Evolutionary conservation across 2,329 filamentous ascomycete species (phyloP), one percentile per base, ranked within the genome.

Genomic region (Penicillium nordicum): DNA sequence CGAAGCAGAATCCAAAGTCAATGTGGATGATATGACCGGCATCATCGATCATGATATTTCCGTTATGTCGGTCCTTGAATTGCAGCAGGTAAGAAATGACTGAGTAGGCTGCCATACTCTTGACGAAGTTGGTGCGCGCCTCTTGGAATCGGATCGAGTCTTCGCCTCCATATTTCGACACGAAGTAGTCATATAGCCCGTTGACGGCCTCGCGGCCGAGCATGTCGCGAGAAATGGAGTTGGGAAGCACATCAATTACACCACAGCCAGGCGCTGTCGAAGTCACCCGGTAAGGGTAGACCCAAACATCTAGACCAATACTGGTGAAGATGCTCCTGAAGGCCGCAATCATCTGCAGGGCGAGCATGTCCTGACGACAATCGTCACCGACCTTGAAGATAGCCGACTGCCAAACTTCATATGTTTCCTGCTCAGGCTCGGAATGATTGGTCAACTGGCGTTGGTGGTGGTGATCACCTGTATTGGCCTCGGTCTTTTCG

Each of bases 321-420:
- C 85, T 88, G 72, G 96, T 89, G 81, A 97, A 99, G 68, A 99
- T 99, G 61, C 92, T 92, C 25, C 94, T 88, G 81, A 99, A 99
- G 1, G 92, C 92, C 0, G 94, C 88, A 72, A 99, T 97, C 88
- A 99, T 95, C 75, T 99, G 94, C 59, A 99, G 80, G 2, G 94
- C 94, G 58, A 99, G 81, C 50, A 99, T 89, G 68, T 99, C 95
- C 76, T 99, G 94, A 49, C 94, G 88, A 72, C 94, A 97, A 74
- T 99, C 94, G 72, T 99, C 94, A 60, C 94, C 94, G 47, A 99
- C 95, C 74, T 99, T 99, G 86, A 99, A 99, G 69, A 99, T 99
- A 55, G 93, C 94, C 2, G 92, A 96, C 74, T 99, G 94, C 95
- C 94, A 97, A n/a, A 93, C 88, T 73, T 99, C 95, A 64, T 96